Base-by-base conservation (phyloP, 1,139 yeast species). In the Diutina catenulata region DNA sequence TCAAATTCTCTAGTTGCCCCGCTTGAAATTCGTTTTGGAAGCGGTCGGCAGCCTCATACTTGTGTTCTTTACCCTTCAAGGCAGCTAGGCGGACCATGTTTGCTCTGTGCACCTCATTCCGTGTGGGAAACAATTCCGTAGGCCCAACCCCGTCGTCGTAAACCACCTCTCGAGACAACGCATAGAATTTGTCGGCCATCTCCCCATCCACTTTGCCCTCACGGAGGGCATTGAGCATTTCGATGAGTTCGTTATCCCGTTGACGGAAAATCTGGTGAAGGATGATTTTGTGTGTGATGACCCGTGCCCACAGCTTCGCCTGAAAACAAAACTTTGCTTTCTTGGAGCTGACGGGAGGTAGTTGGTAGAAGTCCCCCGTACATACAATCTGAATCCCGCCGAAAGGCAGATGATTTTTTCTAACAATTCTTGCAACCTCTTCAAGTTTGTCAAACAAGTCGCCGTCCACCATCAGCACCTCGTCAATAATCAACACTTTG, bases 361-460 rank as follows among this genome's bases (percentile, higher is more conserved):
- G 61, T 53, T 87, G 96, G 55, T 78, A 87, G 55, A 87, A 86
- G 56, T 87, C 96, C 3, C 96, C 96, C 54, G 93, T 80, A 33
- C 83, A 70, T 27, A 87, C 73, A 9, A 87, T 49, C 49, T 87
- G 96, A 28, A 87, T 80, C 0, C 95, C 96, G 13, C 96, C 96
- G 63, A 87, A 87, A 0, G 95, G 94, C 29, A 42, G 39, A 7
- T 54, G 54, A 41, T 56, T 67, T 27, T 62, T 63, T 29, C 86
- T 59, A 5, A 86, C 42, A 10, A 52, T 57, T 45, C 73, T 67
- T 0, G 86, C 95, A 36, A 87, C 66, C 13, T 52, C 59, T 47
- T 84, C 78, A 38, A 87, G 59, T 47, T 81, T 81, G 47, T 83
- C 84, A 36, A 87, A 65, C 14, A 87, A 61, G 2, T 61, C 67